These are phyloP conservation scores for Mortierella sp. DNA, from an alignment of 371 early-diverging fungal genomes.

Conservation along the genomic window DNA sequence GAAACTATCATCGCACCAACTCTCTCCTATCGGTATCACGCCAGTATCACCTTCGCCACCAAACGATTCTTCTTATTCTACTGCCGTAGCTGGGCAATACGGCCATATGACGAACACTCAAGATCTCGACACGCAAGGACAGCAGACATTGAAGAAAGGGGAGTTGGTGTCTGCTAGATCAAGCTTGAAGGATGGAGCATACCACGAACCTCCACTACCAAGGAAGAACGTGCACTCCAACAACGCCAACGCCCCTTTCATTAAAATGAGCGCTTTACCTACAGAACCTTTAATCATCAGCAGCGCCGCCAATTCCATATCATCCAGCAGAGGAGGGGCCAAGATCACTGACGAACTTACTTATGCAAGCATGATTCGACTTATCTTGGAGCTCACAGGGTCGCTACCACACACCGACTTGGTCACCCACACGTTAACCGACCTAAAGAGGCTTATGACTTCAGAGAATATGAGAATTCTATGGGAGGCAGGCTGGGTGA, in stretches of 20 bases:
- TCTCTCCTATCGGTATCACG: slow-evolving; percentile 1
- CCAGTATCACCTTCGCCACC: slow-evolving; percentile 10
- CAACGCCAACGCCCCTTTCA: slow-evolving; percentile 24
- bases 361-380: slow-evolving; percentile 56
- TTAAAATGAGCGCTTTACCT: slow-evolving; percentile 38
- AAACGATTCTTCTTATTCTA: slow-evolving; percentile 1
- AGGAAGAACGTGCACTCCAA: slow-evolving; percentile 32
- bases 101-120: background rate
- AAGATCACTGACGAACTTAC: slow-evolving; percentile 57
- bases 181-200: background rate
- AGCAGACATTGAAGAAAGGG: background rate
- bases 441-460: slow-evolving; percentile 59
- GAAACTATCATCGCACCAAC: slow-evolving; percentile 9
- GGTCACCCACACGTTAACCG: slow-evolving; percentile 57
- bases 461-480: slow-evolving; percentile 58
- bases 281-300: slow-evolving; percentile 23
- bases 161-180: background rate
- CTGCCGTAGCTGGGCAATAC: slow-evolving; percentile 1
- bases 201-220: slow-evolving; percentile 8
- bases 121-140: background rate
- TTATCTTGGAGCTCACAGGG: slow-evolving; percentile 55
- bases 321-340: slow-evolving; percentile 31
- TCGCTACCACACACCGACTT: slow-evolving; percentile 52
- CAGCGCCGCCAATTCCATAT: slow-evolving; percentile 5
- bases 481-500: slow-evolving; percentile 59